Evolutionary conservation across 805 yeast species (phyloP).

Genomic region (Komagataella pastoris): DNA sequence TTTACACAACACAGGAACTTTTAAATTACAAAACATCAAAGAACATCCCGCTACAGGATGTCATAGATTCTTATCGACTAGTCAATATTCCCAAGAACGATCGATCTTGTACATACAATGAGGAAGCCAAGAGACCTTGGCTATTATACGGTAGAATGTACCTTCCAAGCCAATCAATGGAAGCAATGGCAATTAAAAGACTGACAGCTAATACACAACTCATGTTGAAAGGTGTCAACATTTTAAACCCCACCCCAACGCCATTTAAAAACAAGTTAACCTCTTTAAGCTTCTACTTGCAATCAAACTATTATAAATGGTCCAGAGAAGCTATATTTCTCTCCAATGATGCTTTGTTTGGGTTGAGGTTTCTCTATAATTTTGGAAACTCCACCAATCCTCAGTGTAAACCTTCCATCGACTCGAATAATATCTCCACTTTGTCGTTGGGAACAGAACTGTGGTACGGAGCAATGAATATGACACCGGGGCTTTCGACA

Average conservation of each 20-base stretch:
- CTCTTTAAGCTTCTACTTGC: constrained; percentile 56
- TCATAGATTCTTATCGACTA: constrained; percentile 53
- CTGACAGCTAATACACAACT: constrained; percentile 48
- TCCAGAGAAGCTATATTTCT: constrained; percentile 70
- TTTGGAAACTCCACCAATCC: constrained; percentile 19
- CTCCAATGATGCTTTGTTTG: constrained; percentile 72
- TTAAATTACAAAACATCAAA: constrained; percentile 29
- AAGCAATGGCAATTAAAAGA: constrained; percentile 71
- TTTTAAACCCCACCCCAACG: constrained; percentile 15
- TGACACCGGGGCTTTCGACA: constrained; percentile 84
- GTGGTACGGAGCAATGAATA: constrained; percentile 75
- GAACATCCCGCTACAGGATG: constrained; percentile 46
- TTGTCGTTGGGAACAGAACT: constrained; percentile 73
- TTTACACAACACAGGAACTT: constrained; percentile 55
- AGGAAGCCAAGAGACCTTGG: constrained; percentile 15
- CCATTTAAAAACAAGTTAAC: constrained; percentile 18
- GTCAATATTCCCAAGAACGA: constrained; percentile 28
- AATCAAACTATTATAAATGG: constrained; percentile 47
- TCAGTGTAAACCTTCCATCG: constrained; percentile 1
- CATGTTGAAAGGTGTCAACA: constrained; percentile 64
- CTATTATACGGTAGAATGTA: constrained; percentile 77
- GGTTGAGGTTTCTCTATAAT: constrained; percentile 69
- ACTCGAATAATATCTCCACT: constrained; percentile 31
- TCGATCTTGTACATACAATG: background rate
- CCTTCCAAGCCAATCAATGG: constrained; percentile 76